Evolutionary conservation across 257 asterid genomes (phyloP), one percentile per base, ranked within the genome.

Genomic region (Solanum etuberosum): DNA sequence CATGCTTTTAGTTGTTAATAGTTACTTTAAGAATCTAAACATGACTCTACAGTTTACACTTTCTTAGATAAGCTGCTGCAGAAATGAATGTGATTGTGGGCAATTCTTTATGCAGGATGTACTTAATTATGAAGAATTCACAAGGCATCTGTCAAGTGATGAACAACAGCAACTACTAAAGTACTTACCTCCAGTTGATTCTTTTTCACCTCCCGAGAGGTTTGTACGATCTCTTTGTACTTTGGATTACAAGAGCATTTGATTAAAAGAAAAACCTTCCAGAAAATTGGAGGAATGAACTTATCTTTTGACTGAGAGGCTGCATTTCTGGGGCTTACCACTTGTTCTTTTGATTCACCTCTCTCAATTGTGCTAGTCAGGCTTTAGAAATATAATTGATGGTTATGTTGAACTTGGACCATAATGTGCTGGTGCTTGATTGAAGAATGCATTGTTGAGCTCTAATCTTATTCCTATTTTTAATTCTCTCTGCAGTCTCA

Each of bases 91-190:
- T 48, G 85, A 18, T 31, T 48, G 27, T 48, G 21, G 21, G 10
- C 59, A 37, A 67, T 85, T 57, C 13, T 81, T 87, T 80, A 25
- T 89, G 90, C 95, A 95, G 98, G 97, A 94, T 76, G 85, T 94
- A 86, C 90, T 94, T 42, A 94, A 93, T 71, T 87, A 87, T 72
- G 95, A 93, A 34, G 91, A 89, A 77, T 94, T 93, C 81, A 85
- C 90, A 15, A 87, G 88, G 87, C 86, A 89, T 86, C 90, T 94
- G 89, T 91, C 96, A 70, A 87, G 82, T 68, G 98, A 94, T 31
- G 98, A 95, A 73, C 94, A 89, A 61, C 92, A 92, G 88, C 92
- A 89, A 89, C 89, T 95, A 88, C 92, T 94, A 67, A 92, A 94
- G 90, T 90, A 88, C 89, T 89, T 95, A 88, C 96, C 98, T 38